Conservation (phyloP, 257 asterid species). For the Paraleonurus japonicus region DNA sequence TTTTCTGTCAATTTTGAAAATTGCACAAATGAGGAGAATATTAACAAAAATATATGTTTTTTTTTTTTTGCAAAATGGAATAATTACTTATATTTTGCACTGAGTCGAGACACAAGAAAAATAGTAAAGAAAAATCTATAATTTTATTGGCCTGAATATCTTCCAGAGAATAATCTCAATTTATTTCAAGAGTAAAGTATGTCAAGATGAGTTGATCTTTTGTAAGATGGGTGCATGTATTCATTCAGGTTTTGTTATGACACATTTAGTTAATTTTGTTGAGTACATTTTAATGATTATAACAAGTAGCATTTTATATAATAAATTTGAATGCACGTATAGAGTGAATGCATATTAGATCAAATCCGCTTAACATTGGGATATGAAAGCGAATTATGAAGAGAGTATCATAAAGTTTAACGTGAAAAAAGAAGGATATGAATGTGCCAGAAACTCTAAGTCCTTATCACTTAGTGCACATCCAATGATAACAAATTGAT, state of each 20-base stretch:
- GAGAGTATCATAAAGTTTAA: slow-evolving; percentile 6
- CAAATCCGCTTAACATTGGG: too few relatives aligned
- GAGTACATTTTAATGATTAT: too few relatives aligned
- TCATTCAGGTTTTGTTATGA: too few relatives aligned
- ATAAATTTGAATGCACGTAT: too few relatives aligned
- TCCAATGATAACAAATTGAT: slow-evolving; percentile 11
- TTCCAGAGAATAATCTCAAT: neutral
- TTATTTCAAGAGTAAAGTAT: neutral
- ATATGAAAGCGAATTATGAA: slow-evolving; percentile 11
- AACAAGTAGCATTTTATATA: too few relatives aligned
- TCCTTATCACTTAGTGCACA: neutral
- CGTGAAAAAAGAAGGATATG: slow-evolving; percentile 10
- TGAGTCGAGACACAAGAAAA: neutral
- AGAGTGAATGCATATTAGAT: too few relatives aligned
- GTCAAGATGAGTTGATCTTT: too few relatives aligned
- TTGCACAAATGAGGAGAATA: too few relatives aligned
- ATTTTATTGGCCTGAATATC: neutral
- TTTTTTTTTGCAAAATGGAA: neutral
- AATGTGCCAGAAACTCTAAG: neutral
- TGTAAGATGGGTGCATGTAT: too few relatives aligned
- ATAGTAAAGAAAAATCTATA: neutral
- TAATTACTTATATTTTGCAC: neutral
- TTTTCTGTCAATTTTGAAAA: neutral
- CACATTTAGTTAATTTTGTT: too few relatives aligned
- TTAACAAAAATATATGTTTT: too few relatives aligned